Evolutionary conservation across 805 yeast species (phyloP).

Genomic region (Wickerhamomyces ciferrii): DNA sequence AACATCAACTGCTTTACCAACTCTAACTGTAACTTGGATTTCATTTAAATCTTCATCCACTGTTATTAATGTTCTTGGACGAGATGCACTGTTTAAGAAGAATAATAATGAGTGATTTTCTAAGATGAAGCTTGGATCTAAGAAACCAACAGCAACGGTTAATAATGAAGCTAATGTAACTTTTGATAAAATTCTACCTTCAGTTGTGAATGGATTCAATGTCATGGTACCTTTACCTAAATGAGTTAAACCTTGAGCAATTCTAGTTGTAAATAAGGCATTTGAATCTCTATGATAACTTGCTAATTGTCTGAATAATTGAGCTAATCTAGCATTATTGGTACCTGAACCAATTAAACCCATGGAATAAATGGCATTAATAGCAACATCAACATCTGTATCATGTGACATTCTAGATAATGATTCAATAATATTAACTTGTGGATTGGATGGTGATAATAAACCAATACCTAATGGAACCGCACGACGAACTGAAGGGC

Average conservation of each 20-base stretch:
- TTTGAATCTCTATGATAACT: conserved; percentile 91
- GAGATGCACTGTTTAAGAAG: conserved; percentile 81
- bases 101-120: conserved; percentile 80
- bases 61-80: conserved; percentile 90
- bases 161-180: conserved; percentile 86
- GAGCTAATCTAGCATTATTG: conserved; percentile 96
- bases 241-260: conserved; percentile 93
- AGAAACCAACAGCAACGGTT: conserved; percentile 76
- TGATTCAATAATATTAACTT: conserved; percentile 95
- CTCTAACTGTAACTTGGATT: conserved; percentile 92
- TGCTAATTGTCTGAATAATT: conserved; percentile 90
- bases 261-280: conserved; percentile 84
- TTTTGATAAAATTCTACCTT: conserved; percentile 80
- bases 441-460: conserved; percentile 88
- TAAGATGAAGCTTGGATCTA: conserved; percentile 83
- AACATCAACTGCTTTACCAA: conserved; percentile 97
- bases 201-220: conserved; percentile 83
- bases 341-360: conserved; percentile 99
- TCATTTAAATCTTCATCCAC: conserved; percentile 80
- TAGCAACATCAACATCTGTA: conserved; percentile 88
- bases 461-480: conserved; percentile 99
- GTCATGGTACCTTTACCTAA: conserved; percentile 95
- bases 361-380: conserved; percentile 93
- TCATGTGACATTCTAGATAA: conserved; percentile 96
- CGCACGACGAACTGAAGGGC: conserved; percentile 81